Conservation (phyloP, 345 rosid genomes). For the Eucalyptus sideroxylon region DNA sequence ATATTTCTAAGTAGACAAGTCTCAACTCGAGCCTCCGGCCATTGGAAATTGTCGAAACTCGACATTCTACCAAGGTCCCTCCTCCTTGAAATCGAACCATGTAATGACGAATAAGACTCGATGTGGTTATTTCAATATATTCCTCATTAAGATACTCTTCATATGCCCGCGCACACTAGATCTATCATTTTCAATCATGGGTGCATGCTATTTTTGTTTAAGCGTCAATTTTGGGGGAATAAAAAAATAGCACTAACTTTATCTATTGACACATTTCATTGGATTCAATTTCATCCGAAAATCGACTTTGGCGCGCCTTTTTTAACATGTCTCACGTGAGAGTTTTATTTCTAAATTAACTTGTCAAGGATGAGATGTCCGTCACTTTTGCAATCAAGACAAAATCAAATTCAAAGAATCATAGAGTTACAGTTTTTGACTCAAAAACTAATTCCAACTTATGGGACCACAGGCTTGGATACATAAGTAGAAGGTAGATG, state of each 20-base stretch:
- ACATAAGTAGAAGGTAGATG: too few species aligned
- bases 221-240: neutral
- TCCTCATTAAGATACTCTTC: neutral
- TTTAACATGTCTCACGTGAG: neutral
- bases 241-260: neutral
- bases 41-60: neutral
- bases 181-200: neutral
- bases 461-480: neutral
- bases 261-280: neutral
- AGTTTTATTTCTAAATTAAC: neutral
- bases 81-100: neutral
- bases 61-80: neutral
- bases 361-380: neutral
- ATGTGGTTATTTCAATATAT: neutral
- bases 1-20: neutral
- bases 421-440: neutral
- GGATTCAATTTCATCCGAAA: neutral
- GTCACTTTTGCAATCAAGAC: neutral
- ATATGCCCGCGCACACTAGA: neutral
- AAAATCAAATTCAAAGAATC: neutral
- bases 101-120: neutral
- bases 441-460: neutral
- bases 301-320: neutral
- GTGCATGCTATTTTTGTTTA: neutral
- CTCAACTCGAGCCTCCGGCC: neutral